Base-by-base conservation (phyloP, 2,329 filamentous ascomycete genomes). In the Stagonosporopsis vannaccii region DNA sequence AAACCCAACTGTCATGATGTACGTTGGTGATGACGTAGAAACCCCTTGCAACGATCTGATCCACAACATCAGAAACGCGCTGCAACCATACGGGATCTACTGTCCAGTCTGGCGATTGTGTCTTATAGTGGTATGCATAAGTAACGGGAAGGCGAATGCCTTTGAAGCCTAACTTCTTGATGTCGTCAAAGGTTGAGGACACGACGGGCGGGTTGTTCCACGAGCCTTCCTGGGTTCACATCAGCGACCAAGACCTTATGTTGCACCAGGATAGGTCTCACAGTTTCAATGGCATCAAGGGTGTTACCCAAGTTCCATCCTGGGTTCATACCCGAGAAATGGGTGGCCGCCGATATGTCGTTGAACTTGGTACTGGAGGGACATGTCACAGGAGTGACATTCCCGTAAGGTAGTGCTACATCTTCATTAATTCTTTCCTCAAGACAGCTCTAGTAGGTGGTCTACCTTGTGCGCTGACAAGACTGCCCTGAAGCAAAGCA, bases 231-330 rank as follows among this genome's bases (percentile, higher is more conserved):
- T 56, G 7, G 25, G 43, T 1, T 5, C 6, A 11, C 22, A 8
- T 56, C n/a, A 56, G 23, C 19, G 6, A 12, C 17, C 11, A 6
- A 19, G 2, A 22, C 19, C 17, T 30, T n/a, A n/a, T 6, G 4
- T 1, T 20, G 20, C 4, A 6, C 6, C 4, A 6, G 9, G 19
- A n/a, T 17, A 17, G 32, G 2, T 22, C 42, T 1, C 37, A 51
- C 53, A 8, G 53, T 56, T 5, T 84, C 80, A 7, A 80, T 71
- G 1, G 84, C 83, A 65, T 87, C 85, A 26, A 87, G 77, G 0
- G 84, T 85, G 52, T 87, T 87, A 9, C 85, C 85, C 8, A 86
- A 62, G 60, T 87, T 87, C 85, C 85, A 87, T 7, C 85, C 84
- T 0, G 84, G 75, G 44, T 82, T 82, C 36, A 85, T 75, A 8